Conservation (phyloP, 2,329 filamentous ascomycete species). For the Fusarium gaditjirri region DNA sequence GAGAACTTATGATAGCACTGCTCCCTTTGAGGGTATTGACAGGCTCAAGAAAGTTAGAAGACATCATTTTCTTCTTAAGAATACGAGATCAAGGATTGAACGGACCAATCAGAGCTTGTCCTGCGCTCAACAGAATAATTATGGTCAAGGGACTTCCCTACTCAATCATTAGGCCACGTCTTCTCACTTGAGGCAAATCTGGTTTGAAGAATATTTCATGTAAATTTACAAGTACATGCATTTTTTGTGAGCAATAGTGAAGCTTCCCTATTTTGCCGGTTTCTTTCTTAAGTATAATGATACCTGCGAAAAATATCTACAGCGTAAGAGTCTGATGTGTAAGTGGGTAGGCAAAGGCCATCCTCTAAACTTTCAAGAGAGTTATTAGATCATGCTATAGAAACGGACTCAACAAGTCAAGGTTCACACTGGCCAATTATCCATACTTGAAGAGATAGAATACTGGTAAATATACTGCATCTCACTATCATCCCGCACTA, state of each 20-base stretch:
- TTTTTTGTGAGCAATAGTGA: neutral
- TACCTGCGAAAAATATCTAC: neutral
- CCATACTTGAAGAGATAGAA: accelerated
- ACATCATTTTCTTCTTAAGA: neutral
- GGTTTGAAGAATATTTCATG: neutral
- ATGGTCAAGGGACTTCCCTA: neutral
- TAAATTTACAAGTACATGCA: too few relatives aligned
- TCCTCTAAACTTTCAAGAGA: neutral
- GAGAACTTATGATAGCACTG: neutral
- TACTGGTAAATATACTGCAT: neutral
- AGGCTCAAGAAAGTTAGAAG: neutral
- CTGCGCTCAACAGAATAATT: neutral
- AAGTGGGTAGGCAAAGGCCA: neutral
- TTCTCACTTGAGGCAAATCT: neutral
- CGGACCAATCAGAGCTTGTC: neutral
- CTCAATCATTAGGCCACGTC: neutral
- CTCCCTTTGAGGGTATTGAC: neutral
- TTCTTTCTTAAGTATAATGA: accelerated
- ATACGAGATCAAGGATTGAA: neutral
- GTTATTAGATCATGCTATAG: neutral
- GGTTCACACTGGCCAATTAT: accelerated
- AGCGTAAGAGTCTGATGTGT: neutral
- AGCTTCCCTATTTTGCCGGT: neutral
- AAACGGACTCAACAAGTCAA: neutral
- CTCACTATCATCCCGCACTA: too few relatives aligned